These are phyloP conservation scores for Coemansia sp. DNA, from an alignment of 192 early-diverging fungal genomes.

Conservation along the genomic window DNA sequence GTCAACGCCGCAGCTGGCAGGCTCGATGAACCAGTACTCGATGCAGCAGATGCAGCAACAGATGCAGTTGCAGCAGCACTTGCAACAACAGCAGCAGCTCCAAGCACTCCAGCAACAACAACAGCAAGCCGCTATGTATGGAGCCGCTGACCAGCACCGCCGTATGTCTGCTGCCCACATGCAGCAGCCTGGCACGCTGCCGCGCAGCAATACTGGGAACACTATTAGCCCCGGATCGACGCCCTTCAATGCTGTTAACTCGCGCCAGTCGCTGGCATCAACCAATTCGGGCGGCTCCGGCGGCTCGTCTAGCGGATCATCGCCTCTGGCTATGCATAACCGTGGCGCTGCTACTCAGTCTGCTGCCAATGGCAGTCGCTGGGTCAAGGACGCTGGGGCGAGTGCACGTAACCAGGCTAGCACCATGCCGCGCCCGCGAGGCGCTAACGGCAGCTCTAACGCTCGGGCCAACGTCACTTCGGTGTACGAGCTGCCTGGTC, in stretches of 20 bases:
- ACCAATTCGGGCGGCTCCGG: constrained; percentile 46
- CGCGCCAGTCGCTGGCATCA: constrained; percentile 56
- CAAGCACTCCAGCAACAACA: constrained; percentile 28
- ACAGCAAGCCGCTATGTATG: constrained; percentile 15
- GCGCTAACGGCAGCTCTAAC: constrained; percentile 21
- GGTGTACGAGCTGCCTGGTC: constrained; percentile 54
- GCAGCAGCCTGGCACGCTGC: constrained; percentile 3
- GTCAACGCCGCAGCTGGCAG: constrained; percentile 52
- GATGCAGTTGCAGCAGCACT: constrained; percentile 38
- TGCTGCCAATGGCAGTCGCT: constrained; percentile 29
- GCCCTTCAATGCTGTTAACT: constrained; percentile 33
- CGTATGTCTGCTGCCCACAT: constrained; percentile 35
- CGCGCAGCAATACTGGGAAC: constrained; percentile 21
- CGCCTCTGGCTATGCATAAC: constrained; percentile 44
- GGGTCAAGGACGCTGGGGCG: constrained; percentile 55
- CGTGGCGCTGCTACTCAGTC: constrained; percentile 29
- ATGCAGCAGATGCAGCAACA: constrained; percentile 33
- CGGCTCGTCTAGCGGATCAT: constrained; percentile 46
- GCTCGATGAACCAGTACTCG: constrained; percentile 28
- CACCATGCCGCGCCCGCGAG: constrained; percentile 55
- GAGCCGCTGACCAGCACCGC: constrained; percentile 46
- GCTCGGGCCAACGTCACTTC: constrained; percentile 47
- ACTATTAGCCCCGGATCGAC: constrained; percentile 25
- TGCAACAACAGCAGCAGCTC: constrained; percentile 33
- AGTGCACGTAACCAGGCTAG: constrained; percentile 45